Base-by-base conservation (phyloP, 176 grass and related monocot genomes). In the Pontederia paniculata region DNA sequence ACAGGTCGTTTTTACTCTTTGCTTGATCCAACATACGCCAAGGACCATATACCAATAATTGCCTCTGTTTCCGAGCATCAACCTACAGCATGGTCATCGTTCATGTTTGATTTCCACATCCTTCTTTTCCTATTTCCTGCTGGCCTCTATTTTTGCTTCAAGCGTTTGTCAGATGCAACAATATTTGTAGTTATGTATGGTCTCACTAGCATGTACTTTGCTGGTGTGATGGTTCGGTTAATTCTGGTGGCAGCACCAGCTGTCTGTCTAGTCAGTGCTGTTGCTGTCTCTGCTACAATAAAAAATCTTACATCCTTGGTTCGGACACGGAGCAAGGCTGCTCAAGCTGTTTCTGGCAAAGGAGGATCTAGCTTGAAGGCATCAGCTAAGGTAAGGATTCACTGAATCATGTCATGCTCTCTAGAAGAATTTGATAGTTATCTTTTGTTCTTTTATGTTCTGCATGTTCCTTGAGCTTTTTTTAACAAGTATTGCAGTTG, bases 41-140 rank as follows among this genome's bases (percentile, higher is more conserved):
- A 98, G 52, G 93, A 98, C 72, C 93, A 98, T 74, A 98, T 98
- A 78, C 93, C 93, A 0, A 98, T 98, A 62, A 98, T 98, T 5
- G 87, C 93, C 0, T 98, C 93, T 72, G 93, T 98, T 59, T 98
- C 93, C 23, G 93, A 98, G 77, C 93, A 98, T 84, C 93, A 98
- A 60, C 93, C 93, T 13, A 98, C 93, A 74, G 93, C 93, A 56
- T 91, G 93, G 87, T 98, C 93, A 31, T 98, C 93, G 21, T 98
- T 98, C 73, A 98, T 98, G 93, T 98, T 98, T 72, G 93, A 98
- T 65, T 98, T 98, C 70, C 93, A 98, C 63, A 91, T 98, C 77
- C 93, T 98, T 58, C 93, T 98, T 71, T 91, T 98, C 23, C 77
- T 98, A 42, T 98, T 98, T 51, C 87, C 93, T 41, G 93, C 93